Evolutionary conservation across 2,329 filamentous ascomycete species (phyloP).

Genomic region (Hirsutella rhossiliensis): DNA sequence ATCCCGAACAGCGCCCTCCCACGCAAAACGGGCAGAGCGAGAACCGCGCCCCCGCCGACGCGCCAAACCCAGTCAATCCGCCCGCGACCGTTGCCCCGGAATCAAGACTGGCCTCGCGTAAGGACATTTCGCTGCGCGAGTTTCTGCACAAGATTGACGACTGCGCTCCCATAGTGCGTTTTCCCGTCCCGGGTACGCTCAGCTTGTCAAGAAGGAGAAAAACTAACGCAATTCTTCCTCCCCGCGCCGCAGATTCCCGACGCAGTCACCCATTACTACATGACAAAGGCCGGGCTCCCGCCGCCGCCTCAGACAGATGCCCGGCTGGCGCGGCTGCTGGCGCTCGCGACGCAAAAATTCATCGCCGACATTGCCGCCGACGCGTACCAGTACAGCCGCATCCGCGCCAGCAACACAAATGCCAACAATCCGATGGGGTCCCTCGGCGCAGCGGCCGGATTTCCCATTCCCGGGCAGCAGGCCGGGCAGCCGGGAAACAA

Average conservation of each 20-base stretch:
- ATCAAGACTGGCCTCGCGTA: conserved; percentile 61
- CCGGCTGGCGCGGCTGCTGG: conserved; percentile 82
- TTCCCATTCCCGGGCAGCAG: conserved; percentile 51
- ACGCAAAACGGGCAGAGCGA: conserved; percentile 15
- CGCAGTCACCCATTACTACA: conserved; percentile 95
- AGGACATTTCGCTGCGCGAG: conserved; percentile 85
- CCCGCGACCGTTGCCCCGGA: conserved; percentile 40
- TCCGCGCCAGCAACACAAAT: conserved; percentile 70
- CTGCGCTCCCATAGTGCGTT: conserved; percentile 85
- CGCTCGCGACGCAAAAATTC: conserved; percentile 98
- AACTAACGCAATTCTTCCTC: not conserved
- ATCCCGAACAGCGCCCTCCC: conserved; percentile 15
- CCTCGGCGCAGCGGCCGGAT: conserved; percentile 62
- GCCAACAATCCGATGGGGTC: conserved; percentile 87
- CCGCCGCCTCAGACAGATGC: conserved; percentile 84
- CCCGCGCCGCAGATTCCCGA: conserved; percentile 70
- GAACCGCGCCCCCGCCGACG: conserved; percentile 1
- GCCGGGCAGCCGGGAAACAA: conserved; percentile 35
- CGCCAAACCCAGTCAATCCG: conserved; percentile 21
- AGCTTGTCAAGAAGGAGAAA: not conserved
- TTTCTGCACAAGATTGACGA: conserved; percentile 97
- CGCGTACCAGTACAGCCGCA: conserved; percentile 94
- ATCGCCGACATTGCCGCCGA: conserved; percentile 95
- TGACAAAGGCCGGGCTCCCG: conserved; percentile 88
- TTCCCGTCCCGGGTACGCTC: not conserved